These are phyloP conservation scores for Wallacemonas rigidus DNA, from an alignment of 208 protist genomes.

Conservation along the genomic window DNA sequence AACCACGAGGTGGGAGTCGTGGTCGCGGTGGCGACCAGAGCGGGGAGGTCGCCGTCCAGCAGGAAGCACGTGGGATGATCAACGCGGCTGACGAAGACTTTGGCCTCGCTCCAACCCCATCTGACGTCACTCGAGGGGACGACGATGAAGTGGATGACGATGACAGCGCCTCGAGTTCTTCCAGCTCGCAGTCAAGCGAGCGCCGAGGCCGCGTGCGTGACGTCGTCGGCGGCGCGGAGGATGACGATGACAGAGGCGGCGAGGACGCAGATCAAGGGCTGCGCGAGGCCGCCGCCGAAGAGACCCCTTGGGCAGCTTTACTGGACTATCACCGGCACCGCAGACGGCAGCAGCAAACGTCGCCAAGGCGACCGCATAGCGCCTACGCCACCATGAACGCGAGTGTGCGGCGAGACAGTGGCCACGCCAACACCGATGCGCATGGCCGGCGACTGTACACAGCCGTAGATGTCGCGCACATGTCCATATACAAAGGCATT, in stretches of 20 bases:
- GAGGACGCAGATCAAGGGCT: neutral
- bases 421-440: slow-evolving; percentile 1
- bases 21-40: too few species aligned
- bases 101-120: neutral
- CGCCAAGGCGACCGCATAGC: neutral
- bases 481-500: slow-evolving; percentile 51
- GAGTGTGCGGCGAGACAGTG: too few species aligned
- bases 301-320: slow-evolving; percentile 11
- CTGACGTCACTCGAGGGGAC: neutral
- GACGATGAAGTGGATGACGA: neutral
- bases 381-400: neutral
- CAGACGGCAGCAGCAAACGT: neutral
- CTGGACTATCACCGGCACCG: slow-evolving; percentile 11
- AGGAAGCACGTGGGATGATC: neutral
- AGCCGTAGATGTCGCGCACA: slow-evolving; percentile 22
- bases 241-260: neutral
- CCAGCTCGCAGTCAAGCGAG: too few species aligned
- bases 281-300: too few species aligned
- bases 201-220: neutral
- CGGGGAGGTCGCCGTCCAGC: too few species aligned
- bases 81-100: slow-evolving; percentile 10
- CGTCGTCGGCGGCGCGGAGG: neutral
- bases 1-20: too few species aligned
- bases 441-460: neutral
- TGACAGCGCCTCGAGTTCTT: neutral